Evolutionary conservation across 1,284 basidiomycete genomes (phyloP).

Genomic region (Bjerkandera adusta): DNA sequence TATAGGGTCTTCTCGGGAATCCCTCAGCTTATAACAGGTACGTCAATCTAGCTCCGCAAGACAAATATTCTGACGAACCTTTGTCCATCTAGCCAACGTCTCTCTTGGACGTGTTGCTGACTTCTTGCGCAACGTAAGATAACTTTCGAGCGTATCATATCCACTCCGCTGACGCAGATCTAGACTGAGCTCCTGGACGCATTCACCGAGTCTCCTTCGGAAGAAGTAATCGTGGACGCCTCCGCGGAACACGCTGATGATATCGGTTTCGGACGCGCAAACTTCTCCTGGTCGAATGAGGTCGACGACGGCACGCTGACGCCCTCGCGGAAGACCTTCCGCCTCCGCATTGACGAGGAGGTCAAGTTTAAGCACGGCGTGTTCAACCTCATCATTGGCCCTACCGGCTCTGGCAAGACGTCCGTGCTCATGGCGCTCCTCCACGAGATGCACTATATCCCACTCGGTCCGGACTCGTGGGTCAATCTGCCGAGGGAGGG

Average conservation of each 20-base stretch:
- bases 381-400: constrained; percentile 64
- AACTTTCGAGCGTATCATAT: constrained; percentile 15
- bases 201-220: constrained; percentile 29
- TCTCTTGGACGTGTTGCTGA: constrained; percentile 48
- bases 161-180: background rate
- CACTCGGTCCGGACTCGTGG: constrained; percentile 53
- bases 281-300: constrained; percentile 39
- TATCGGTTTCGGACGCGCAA: constrained; percentile 39
- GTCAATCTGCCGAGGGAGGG: constrained; percentile 62
- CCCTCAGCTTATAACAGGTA: constrained; percentile 34
- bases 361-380: constrained; percentile 54
- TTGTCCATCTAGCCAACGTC: constrained; percentile 37
- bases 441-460: constrained; percentile 62
- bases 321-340: constrained; percentile 40
- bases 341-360: constrained; percentile 48
- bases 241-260: constrained; percentile 24
- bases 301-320: constrained; percentile 29
- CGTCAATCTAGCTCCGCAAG: constrained; percentile 9
- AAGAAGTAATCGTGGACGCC: constrained; percentile 20
- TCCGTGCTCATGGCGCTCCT: constrained; percentile 55
- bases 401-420: constrained; percentile 55
- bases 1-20: constrained; percentile 31
- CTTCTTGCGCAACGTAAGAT: constrained; percentile 41
- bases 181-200: constrained; percentile 51
- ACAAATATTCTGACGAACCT: constrained; percentile 17